Base-by-base conservation (phyloP, 345 rosid genomes). In the Rhodomyrtus tomentosa region DNA sequence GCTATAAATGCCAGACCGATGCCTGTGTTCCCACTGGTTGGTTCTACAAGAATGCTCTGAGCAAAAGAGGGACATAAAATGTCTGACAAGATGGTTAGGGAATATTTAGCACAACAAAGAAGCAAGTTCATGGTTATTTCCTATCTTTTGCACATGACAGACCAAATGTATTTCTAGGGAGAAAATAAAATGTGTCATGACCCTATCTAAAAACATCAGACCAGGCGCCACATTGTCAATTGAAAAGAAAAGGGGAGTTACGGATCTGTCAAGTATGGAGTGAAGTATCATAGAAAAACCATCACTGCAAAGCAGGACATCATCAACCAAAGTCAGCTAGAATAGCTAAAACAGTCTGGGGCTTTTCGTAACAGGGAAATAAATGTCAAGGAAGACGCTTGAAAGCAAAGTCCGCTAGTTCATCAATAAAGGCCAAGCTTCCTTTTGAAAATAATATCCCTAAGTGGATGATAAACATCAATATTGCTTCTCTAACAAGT, bases 21-120 rank as follows among this genome's bases (percentile, higher is more conserved):
- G 87, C 98, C 98, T 14, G 99, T 96, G 89, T 96, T 94, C 84
- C 99, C 98, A 88, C 98, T 93, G 1, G 98, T 96, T 83, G 96
- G 95, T 90, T 96, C 99, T 84, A 95, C 91, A 52, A 96, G 95
- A 85, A 94, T 87, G 84, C 93, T 94, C 98, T 95, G 73, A 42
- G 76, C 27, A 84, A 72, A 54, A 68, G 74, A 86, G 54, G 51
- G 76, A 56, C 49, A 84, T 85, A 84, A 38, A 83, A 42, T 82
- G 80, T 50, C 59, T 25, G 38, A 51, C 83, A 84, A 83, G 55
- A 49, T 80, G 62, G 24, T 29, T 27, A 52, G 85, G 32, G 68
- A 51, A 22, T 38, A 29, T 0, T 27, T 52, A 81, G 59, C 25
- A 0, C 58, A 52, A 50, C 21, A 36, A 81, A 55, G 22, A 32